Percentiles rank a stretch among this genome's conserved stretches.
Evolutionary conservation across 805 yeast genomes (phyloP).

Genomic region (Sporopachydermia lactativora): DNA sequence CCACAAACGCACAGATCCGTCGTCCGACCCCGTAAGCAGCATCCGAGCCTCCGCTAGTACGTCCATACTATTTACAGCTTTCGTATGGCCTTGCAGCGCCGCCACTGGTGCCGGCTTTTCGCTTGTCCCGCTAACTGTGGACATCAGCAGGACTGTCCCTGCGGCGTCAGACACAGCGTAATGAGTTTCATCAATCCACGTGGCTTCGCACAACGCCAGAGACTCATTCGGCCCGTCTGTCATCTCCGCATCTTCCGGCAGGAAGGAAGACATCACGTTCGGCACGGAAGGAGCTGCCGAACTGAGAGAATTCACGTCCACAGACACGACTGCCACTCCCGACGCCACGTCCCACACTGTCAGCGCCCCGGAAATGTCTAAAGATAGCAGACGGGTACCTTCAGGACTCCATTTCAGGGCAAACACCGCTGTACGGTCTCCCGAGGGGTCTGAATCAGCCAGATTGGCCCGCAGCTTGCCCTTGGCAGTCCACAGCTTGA

Average conservation of each 20-base stretch:
- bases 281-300: neutral
- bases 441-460: constrained; percentile 14
- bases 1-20: constrained; percentile 63
- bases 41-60: constrained; percentile 39
- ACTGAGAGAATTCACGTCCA: constrained; percentile 11
- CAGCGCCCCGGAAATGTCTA: constrained; percentile 39
- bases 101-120: constrained; percentile 35
- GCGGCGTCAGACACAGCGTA: too few species aligned
- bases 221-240: neutral
- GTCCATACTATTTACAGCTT: constrained; percentile 37
- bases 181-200: too few species aligned
- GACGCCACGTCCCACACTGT: constrained; percentile 53
- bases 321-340: neutral
- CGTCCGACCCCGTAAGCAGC: constrained; percentile 69
- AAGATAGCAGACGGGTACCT: constrained; percentile 40
- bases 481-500: constrained; percentile 64
- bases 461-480: constrained; percentile 50
- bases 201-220: neutral
- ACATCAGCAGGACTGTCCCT: too few species aligned
- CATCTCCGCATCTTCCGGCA: neutral
- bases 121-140: too few species aligned
- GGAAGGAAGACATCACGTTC: neutral
- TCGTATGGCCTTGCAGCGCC: constrained; percentile 48
- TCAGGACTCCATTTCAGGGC: constrained; percentile 46
- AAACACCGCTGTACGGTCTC: constrained; percentile 42